Base-by-base conservation (phyloP, 1,139 yeast genomes). In the Meyerozyma elateridarum region DNA sequence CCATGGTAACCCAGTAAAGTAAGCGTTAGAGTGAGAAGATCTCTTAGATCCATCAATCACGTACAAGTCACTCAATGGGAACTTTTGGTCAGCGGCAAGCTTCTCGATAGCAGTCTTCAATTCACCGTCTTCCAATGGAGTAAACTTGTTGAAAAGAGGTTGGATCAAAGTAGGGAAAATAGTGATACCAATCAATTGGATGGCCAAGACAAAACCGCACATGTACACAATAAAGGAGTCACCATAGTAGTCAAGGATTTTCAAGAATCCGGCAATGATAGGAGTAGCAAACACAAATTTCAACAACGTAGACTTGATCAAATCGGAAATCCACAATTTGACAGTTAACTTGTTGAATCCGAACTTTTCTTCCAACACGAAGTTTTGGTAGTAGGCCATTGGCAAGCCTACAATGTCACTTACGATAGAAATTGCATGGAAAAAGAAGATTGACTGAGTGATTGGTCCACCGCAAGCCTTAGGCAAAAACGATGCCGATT, bases 11-110 rank as follows among this genome's bases (percentile, higher is more conserved):
- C 98, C 98, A 45, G 85, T 78, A 54, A 91, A 91, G 58, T 85
- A 91, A 28, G 98, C 98, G 53, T 91, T 91, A 5, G 97, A 89
- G 59, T 91, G 98, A 9, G 95, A 78, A 1, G 96, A 85, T 62
- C 97, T 82, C 56, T 83, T 85, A 31, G 97, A 89, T 9, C 97
- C 97, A 55, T 91, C 98, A 53, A 89, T 77, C 31, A 89, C 96
- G 49, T 75, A 85, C 38, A 91, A 67, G 51, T 87, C 80, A 37
- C 80, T 74, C 53, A 88, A 74, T 43, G 98, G 98, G 76, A 91
- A 91, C 22, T 76, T 66, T 52, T 85, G 85, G 35, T 71, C 60
- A 9, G 65, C 54, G 18, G 98, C 96, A 42, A 91, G 73, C 16
- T 73, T 64, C 57, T 88, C 95, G 55, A 91, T 88, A 7, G 85